Percentiles rank a stretch among this genome's conserved stretches.
Evolutionary conservation across 2,329 filamentous ascomycete species (phyloP).

Genomic region (Fusarium sp.): DNA sequence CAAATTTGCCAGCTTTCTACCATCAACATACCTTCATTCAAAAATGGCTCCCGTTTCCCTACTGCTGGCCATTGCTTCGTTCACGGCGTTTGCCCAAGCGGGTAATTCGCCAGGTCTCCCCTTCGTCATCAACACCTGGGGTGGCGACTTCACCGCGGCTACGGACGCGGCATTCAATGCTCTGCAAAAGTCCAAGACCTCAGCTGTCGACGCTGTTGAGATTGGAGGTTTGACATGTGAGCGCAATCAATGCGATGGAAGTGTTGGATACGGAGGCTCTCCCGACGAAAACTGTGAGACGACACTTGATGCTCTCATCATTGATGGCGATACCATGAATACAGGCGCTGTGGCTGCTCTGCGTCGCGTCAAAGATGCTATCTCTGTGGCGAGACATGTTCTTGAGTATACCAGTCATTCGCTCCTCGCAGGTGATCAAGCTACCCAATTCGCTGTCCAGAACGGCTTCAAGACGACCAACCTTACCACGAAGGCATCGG

Average conservation of each 20-base stretch:
- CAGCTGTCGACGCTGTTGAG: constrained; percentile 63
- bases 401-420: constrained; percentile 64
- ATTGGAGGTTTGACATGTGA: constrained; percentile 64
- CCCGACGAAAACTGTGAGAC: constrained; percentile 68
- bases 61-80: constrained; percentile 20
- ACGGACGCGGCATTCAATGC: constrained; percentile 62
- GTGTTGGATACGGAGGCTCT: constrained; percentile 65
- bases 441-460: constrained; percentile 62
- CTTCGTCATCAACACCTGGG: constrained; percentile 66
- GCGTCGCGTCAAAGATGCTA: constrained; percentile 60
- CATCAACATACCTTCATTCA: not conserved
- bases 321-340: constrained; percentile 66
- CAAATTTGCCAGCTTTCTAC: not conserved
- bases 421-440: constrained; percentile 63
- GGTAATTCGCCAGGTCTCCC: constrained; percentile 56
- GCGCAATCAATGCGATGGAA: constrained; percentile 63
- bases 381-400: constrained; percentile 62
- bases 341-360: constrained; percentile 64
- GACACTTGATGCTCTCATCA: constrained; percentile 68
- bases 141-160: constrained; percentile 61
- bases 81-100: constrained; percentile 22
- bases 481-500: constrained; percentile 56
- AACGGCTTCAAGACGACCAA: constrained; percentile 62
- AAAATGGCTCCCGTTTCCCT: constrained; percentile 13
- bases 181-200: constrained; percentile 46